Conservation (phyloP, 73 alveolate genomes). For the Paramecium tetraurelia region DNA sequence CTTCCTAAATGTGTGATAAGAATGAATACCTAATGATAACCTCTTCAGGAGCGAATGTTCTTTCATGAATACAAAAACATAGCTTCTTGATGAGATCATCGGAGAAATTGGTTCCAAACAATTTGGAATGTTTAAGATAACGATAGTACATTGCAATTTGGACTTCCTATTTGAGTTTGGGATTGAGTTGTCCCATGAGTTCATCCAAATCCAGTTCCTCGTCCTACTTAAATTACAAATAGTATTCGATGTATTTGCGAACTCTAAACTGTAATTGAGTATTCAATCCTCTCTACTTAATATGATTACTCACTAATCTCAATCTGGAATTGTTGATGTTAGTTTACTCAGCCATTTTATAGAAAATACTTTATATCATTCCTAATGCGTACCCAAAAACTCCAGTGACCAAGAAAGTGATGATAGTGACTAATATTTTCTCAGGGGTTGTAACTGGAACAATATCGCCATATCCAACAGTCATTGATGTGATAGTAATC, state of each 20-base stretch:
- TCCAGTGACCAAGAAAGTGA: constrained; percentile 31
- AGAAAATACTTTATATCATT: constrained; percentile 50
- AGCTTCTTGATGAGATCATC: not conserved
- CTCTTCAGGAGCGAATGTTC: constrained; percentile 45
- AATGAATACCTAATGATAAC: not conserved
- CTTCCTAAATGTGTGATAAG: not conserved
- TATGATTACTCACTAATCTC: constrained; percentile 17
- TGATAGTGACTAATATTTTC: constrained; percentile 1
- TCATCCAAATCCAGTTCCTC: constrained; percentile 43
- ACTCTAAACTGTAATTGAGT: constrained; percentile 30
- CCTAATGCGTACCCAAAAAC: constrained; percentile 54
- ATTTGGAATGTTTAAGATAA: not conserved
- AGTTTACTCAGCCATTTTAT: constrained; percentile 32
- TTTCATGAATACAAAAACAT: constrained; percentile 37
- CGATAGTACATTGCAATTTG: not conserved
- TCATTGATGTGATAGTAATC: constrained; percentile 41
- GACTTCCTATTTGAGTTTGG: constrained; percentile 35
- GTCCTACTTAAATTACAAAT: constrained; percentile 13
- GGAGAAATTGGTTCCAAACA: constrained; percentile 3
- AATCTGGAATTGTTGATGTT: not conserved
- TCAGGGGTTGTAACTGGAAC: constrained; percentile 45
- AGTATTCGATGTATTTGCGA: constrained; percentile 22
- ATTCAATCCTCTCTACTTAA: not conserved
- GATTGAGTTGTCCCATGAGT: constrained; percentile 41
- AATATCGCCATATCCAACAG: constrained; percentile 48